These are phyloP conservation scores for Diospyros kaki DNA, from an alignment of 148 eudicot genomes.

Conservation along the genomic window DNA sequence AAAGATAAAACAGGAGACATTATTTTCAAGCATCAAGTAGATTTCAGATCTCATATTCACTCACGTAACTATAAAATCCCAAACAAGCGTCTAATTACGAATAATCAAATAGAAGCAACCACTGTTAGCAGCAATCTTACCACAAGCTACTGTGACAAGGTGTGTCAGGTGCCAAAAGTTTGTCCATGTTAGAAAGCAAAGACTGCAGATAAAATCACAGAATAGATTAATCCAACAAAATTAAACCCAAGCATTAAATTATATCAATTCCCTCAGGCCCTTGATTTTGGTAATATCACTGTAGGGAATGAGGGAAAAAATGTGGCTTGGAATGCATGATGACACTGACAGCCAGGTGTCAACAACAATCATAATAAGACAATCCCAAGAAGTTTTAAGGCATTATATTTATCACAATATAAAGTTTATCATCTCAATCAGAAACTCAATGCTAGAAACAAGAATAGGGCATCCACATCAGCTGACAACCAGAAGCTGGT, in stretches of 20 bases:
- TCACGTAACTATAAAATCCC: neutral
- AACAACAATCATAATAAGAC: neutral
- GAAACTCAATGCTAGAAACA: too few species aligned
- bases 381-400: neutral
- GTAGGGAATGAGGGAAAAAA: neutral
- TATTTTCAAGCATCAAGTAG: neutral
- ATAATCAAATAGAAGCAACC: neutral
- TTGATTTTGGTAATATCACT: neutral
- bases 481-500: too few species aligned
- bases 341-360: neutral
- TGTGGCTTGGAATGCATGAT: neutral
- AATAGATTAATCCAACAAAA: conserved; percentile 8
- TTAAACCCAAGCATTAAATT: neutral
- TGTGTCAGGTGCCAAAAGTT: conserved; percentile 70
- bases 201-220: conserved; percentile 45
- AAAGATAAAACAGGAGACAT: neutral
- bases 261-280: neutral
- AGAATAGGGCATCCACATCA: too few species aligned
- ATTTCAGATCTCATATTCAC: neutral
- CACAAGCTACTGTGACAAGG: conserved; percentile 88
- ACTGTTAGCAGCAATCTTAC: conserved; percentile 32
- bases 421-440: too few species aligned
- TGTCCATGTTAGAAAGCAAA: conserved; percentile 77
- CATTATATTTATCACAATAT: neutral
- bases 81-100: neutral